phyloP scores from a whole-genome alignment of 2,329 filamentous ascomycete genomes.

The Colletotrichum lini region DNA sequence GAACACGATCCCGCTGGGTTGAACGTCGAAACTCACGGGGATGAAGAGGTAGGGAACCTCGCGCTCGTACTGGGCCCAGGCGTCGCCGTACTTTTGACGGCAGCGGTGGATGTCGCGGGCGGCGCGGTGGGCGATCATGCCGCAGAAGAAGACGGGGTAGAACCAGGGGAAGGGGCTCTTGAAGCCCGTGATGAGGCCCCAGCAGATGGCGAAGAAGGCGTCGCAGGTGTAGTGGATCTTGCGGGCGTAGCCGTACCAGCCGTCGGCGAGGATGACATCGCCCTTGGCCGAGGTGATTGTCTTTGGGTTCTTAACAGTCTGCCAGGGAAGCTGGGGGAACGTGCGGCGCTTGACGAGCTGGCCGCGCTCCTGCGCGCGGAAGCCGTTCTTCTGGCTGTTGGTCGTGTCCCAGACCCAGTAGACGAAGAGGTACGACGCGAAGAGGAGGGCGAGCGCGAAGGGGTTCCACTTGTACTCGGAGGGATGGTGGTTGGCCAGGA shows the following conservation, averaged over 20 bases:
- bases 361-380: constrained; percentile 84
- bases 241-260: constrained; percentile 75
- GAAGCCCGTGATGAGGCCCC: constrained; percentile 88
- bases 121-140: constrained; percentile 86
- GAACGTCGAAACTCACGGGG: constrained; percentile 50
- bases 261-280: constrained; percentile 84
- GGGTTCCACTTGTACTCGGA: constrained; percentile 83
- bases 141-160: constrained; percentile 84
- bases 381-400: constrained; percentile 95
- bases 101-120: constrained; percentile 83
- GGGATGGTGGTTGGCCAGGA: constrained; percentile 86
- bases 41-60: constrained; percentile 88
- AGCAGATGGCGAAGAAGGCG: constrained; percentile 81
- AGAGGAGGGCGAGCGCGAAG: constrained; percentile 75
- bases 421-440: constrained; percentile 80
- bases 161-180: constrained; percentile 90
- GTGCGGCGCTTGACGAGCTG: constrained; percentile 79
- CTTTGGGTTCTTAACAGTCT: constrained; percentile 84
- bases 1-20: neutral
- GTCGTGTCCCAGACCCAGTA: constrained; percentile 95
- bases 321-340: constrained; percentile 94
- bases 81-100: constrained; percentile 83
- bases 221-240: constrained; percentile 81
- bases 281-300: constrained; percentile 81
- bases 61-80: constrained; percentile 86